These are phyloP conservation scores for Lichtheimia ornata DNA, from an alignment of 371 early-diverging fungal species.

Conservation along the genomic window DNA sequence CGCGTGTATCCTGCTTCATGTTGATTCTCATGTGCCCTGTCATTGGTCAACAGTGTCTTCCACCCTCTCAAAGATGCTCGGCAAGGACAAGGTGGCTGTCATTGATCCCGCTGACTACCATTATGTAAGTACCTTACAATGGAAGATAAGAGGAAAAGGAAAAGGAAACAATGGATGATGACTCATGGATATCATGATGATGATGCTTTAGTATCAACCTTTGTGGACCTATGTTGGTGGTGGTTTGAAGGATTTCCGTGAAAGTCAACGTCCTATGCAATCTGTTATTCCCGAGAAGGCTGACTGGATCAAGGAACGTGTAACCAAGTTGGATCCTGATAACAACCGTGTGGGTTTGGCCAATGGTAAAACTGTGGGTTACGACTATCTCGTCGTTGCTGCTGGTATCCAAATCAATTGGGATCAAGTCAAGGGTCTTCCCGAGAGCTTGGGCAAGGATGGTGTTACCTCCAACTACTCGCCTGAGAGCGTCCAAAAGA, in stretches of 20 bases:
- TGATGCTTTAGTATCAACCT: constrained; percentile 72
- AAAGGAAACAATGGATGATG: too few relatives aligned
- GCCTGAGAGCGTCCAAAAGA: constrained; percentile 73
- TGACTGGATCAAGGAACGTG: constrained; percentile 78
- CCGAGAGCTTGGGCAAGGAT: constrained; percentile 76
- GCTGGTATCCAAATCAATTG: constrained; percentile 84
- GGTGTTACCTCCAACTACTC: constrained; percentile 87
- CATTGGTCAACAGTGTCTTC: constrained; percentile 51
- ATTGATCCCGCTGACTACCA: constrained; percentile 79
- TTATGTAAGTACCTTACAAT: constrained; percentile 58
- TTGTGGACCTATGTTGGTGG: constrained; percentile 90
- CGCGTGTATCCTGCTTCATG: too few relatives aligned
- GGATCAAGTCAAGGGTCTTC: constrained; percentile 78
- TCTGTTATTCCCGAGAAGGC: constrained; percentile 73
- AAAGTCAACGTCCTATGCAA: constrained; percentile 68
- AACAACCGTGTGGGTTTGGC: constrained; percentile 66
- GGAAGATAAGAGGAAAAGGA: too few relatives aligned
- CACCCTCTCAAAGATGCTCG: constrained; percentile 61
- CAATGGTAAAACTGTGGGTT: constrained; percentile 71
- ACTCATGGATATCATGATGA: too few relatives aligned
- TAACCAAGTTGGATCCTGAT: constrained; percentile 69
- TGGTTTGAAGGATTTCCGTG: constrained; percentile 78
- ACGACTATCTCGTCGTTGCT: constrained; percentile 88
- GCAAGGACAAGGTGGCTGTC: constrained; percentile 74
- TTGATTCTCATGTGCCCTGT: too few relatives aligned